Percentiles rank a stretch among this genome's conserved stretches.
These are phyloP conservation scores for Chytriomyces sp. DNA, from an alignment of 192 early-diverging fungal genomes.

Conservation along the genomic window DNA sequence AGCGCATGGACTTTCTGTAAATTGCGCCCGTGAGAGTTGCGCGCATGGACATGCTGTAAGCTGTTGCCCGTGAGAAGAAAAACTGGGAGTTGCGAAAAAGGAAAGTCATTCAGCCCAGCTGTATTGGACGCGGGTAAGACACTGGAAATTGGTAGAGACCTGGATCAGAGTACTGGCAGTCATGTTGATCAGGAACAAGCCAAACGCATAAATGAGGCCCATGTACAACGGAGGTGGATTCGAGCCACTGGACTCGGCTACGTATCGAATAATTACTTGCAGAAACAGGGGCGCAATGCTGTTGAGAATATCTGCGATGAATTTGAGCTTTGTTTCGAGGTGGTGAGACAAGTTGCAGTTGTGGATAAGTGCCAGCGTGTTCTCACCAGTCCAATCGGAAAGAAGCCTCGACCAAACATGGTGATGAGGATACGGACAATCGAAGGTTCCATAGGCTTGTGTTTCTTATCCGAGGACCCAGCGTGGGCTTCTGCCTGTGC, in stretches of 20 bases:
- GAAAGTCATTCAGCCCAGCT: conserved; percentile 8
- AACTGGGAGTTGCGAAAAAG: conserved; percentile 21
- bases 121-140: background rate
- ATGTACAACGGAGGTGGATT: conserved; percentile 10
- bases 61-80: conserved; percentile 50
- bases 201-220: conserved; percentile 32
- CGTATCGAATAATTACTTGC: conserved; percentile 47
- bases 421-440: conserved; percentile 33
- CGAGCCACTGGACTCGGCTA: conserved; percentile 17
- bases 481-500: background rate
- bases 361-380: background rate
- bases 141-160: background rate
- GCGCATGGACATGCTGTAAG: conserved; percentile 51
- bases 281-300: conserved; percentile 53
- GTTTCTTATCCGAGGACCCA: conserved; percentile 13
- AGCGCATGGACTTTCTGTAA: conserved; percentile 63
- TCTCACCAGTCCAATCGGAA: conserved; percentile 32
- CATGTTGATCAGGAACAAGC: conserved; percentile 31
- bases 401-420: conserved; percentile 28
- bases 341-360: background rate
- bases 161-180: conserved; percentile 1
- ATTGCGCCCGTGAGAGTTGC: conserved; percentile 57
- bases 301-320: conserved; percentile 42
- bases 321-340: conserved; percentile 34
- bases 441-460: conserved; percentile 28